Conservation (phyloP, 148 eudicot genomes). For the Oxyria digyna region DNA sequence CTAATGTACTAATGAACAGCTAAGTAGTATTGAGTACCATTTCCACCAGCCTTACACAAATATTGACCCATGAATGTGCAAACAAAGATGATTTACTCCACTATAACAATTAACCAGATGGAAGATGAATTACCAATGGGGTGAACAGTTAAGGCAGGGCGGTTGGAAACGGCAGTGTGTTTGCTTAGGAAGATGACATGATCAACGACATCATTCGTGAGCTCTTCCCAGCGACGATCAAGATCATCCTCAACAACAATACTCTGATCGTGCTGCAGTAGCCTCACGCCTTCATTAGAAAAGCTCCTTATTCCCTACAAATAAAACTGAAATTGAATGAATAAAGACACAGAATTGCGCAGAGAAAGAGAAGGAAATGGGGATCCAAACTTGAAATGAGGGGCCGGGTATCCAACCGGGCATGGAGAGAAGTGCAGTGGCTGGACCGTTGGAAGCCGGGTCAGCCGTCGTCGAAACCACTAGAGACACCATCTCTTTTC, state of each 20-base stretch:
- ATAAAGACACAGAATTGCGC: not conserved
- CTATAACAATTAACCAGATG: not conserved
- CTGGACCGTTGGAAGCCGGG: slow-evolving; percentile 57
- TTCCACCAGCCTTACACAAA: not conserved
- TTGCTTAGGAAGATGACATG: slow-evolving; percentile 52
- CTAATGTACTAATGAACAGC: not conserved
- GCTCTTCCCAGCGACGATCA: slow-evolving; percentile 48
- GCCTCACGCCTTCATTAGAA: slow-evolving; percentile 33
- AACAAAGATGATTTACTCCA: not conserved
- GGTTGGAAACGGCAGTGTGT: slow-evolving; percentile 60
- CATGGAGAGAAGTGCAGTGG: slow-evolving; percentile 50
- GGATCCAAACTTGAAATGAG: slow-evolving; percentile 28
- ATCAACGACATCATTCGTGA: slow-evolving; percentile 39
- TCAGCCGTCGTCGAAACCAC: slow-evolving; percentile 61
- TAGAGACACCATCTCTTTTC: slow-evolving; percentile 39
- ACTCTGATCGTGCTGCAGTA: slow-evolving; percentile 47
- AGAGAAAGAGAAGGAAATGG: not conserved
- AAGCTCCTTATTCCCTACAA: slow-evolving; percentile 41
- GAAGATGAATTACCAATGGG: slow-evolving; percentile 45
- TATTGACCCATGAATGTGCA: not conserved
- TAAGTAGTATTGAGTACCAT: not conserved
- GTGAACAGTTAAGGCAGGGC: slow-evolving; percentile 69
- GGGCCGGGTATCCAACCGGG: slow-evolving; percentile 58
- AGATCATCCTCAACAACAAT: slow-evolving; percentile 52
- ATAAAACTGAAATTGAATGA: not conserved